Percentiles rank a stretch among this genome's conserved stretches.
Evolutionary conservation across 2,329 filamentous ascomycete species (phyloP).

Genomic region (Cryphonectria radicalis): DNA sequence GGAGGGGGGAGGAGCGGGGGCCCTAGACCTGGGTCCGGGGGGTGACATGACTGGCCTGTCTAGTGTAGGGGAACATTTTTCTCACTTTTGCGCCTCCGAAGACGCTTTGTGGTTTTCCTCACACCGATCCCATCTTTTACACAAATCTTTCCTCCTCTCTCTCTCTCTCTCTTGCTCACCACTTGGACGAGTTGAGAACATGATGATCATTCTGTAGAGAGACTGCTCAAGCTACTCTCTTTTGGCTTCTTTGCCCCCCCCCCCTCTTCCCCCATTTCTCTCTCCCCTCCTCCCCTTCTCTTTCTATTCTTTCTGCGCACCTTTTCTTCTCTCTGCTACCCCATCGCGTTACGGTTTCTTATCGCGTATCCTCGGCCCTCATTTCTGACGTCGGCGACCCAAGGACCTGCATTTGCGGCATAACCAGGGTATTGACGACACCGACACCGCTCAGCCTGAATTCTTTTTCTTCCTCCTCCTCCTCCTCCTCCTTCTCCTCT

Average conservation of each 20-base stretch:
- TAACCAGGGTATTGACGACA: slow-evolving; percentile 3
- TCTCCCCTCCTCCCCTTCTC: not conserved
- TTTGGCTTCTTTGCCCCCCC: not conserved
- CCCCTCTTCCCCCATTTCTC: not conserved
- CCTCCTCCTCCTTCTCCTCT: not conserved
- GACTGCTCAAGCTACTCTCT: slow-evolving; percentile 18
- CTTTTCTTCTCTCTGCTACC: slow-evolving; percentile 19
- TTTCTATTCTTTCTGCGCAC: not conserved
- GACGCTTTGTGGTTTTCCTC: slow-evolving; percentile 8
- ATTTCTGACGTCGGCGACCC: slow-evolving; percentile 29
- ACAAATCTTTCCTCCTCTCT: not conserved
- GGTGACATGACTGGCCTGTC: not conserved
- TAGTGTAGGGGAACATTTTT: slow-evolving; percentile 17
- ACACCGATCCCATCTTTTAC: not conserved
- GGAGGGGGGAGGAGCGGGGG: not conserved
- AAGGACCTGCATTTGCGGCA: slow-evolving; percentile 17
- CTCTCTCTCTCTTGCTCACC: not conserved
- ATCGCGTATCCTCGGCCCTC: slow-evolving; percentile 34
- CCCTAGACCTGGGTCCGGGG: not conserved
- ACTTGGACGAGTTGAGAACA: slow-evolving; percentile 15
- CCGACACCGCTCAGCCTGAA: slow-evolving; percentile 1
- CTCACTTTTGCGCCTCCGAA: slow-evolving; percentile 16
- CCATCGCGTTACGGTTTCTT: slow-evolving; percentile 17
- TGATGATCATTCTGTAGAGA: slow-evolving; percentile 25
- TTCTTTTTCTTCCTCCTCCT: not conserved